Evolutionary conservation across 805 yeast genomes (phyloP).

Genomic region (Blastobotrys peoriensis): DNA sequence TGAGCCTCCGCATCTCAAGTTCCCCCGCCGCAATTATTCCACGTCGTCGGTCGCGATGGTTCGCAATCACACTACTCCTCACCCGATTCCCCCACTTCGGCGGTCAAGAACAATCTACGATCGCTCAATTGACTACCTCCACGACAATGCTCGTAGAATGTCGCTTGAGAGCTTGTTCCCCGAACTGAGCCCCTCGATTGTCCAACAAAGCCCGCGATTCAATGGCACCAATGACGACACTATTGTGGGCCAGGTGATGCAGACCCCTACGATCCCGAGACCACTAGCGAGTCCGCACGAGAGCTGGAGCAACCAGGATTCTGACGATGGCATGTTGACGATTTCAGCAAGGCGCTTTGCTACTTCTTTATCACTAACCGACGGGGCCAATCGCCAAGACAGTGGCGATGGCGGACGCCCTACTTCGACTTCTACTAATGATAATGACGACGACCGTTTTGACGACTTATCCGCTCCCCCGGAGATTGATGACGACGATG

Average conservation of each 20-base stretch:
- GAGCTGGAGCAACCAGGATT: neutral
- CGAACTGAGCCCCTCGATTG: conserved; percentile 8
- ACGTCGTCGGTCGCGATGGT: conserved; percentile 3
- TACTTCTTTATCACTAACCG: neutral
- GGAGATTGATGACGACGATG: conserved; percentile 3
- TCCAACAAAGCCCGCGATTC: neutral
- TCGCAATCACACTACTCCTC: conserved; percentile 3
- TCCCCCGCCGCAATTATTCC: conserved; percentile 1
- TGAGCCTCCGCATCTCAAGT: neutral
- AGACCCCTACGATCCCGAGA: neutral
- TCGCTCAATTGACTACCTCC: conserved; percentile 10
- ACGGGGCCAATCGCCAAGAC: conserved; percentile 1
- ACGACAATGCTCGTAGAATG: conserved; percentile 12
- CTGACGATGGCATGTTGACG: neutral
- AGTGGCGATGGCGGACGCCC: neutral
- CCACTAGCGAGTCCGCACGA: neutral
- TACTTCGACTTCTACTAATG: neutral
- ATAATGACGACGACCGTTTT: neutral
- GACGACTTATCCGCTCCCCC: neutral
- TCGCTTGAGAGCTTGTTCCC: conserved; percentile 18
- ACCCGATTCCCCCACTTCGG: neutral
- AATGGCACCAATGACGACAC: neutral
- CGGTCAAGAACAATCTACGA: conserved; percentile 9
- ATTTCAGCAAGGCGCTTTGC: neutral
- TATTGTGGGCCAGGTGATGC: neutral